phyloP scores from a whole-genome alignment of 2,329 filamentous ascomycete genomes.

The Fusarium sp. region DNA sequence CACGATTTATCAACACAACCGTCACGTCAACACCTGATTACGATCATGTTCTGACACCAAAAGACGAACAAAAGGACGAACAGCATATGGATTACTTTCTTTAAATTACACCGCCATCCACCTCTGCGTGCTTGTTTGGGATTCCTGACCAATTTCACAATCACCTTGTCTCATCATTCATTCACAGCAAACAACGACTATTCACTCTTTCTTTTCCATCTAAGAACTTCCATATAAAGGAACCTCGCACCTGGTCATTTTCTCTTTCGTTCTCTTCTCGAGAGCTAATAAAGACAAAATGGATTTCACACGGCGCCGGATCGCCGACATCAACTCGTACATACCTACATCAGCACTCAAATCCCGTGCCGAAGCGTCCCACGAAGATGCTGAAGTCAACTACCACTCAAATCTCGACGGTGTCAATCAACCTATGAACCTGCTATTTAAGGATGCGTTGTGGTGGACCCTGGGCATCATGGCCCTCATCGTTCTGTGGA shows the following conservation, averaged over 20 bases:
- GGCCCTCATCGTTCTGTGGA: conserved; percentile 63
- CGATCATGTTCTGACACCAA: conserved; percentile 43
- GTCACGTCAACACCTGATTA: conserved; percentile 21
- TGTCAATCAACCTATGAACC: conserved; percentile 69
- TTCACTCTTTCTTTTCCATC: conserved; percentile 23
- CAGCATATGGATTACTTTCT: conserved; percentile 35
- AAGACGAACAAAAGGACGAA: conserved; percentile 40
- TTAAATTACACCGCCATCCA: conserved; percentile 21
- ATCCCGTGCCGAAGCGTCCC: conserved; percentile 45
- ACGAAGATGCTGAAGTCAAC: conserved; percentile 54
- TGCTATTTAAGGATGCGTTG: conserved; percentile 66
- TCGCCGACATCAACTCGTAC: conserved; percentile 49
- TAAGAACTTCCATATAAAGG: conserved; percentile 20
- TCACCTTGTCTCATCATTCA: conserved; percentile 10
- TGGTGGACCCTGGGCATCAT: conserved; percentile 72
- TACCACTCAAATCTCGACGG: conserved; percentile 69
- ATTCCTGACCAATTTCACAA: conserved; percentile 22
- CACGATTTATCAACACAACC: conserved; percentile 29
- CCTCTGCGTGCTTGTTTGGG: conserved; percentile 27
- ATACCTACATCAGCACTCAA: conserved; percentile 50
- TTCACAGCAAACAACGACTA: conserved; percentile 17
- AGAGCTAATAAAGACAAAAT: conserved; percentile 46
- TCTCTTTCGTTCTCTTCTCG: conserved; percentile 19
- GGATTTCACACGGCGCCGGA: conserved; percentile 49
- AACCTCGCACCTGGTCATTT: conserved; percentile 23